These are phyloP conservation scores for Melaleuca quinquenervia DNA, from an alignment of 345 rosid species.

Conservation along the genomic window DNA sequence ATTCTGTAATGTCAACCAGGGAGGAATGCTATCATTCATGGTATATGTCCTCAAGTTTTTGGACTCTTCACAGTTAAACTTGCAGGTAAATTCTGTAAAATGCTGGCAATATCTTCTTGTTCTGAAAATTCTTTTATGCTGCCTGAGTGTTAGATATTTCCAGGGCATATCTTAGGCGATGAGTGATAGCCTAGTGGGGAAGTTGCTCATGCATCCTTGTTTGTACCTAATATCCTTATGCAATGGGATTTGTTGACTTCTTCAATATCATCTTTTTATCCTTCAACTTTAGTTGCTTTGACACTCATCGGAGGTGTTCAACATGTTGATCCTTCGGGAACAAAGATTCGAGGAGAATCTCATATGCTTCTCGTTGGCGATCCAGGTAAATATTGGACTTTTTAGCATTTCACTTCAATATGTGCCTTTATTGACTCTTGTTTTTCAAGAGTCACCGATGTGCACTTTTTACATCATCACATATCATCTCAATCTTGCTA, in stretches of 20 bases:
- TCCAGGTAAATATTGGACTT: conserved; percentile 42
- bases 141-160: background rate
- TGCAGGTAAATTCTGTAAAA: conserved; percentile 39
- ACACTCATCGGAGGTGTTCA: conserved; percentile 95
- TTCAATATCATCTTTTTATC: background rate
- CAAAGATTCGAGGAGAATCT: conserved; percentile 93
- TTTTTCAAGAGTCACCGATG: background rate
- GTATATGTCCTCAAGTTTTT: conserved; percentile 90
- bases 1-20: conserved; percentile 22
- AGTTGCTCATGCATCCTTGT: background rate
- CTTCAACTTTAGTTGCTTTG: conserved; percentile 52
- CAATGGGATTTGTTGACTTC: background rate
- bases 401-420: background rate
- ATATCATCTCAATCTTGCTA: background rate
- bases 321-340: conserved; percentile 91
- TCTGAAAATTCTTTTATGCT: background rate
- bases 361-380: conserved; percentile 96
- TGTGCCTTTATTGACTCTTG: background rate
- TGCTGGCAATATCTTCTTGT: background rate
- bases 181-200: background rate
- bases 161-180: background rate
- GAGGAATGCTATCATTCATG: conserved; percentile 78
- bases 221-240: background rate
- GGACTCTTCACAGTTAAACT: conserved; percentile 99
- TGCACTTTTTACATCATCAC: background rate